Percentiles rank a stretch among this genome's conserved stretches.
Evolutionary conservation across 768 basidiomycete species (phyloP).

Genomic region (Hydnomerulius pinastri): DNA sequence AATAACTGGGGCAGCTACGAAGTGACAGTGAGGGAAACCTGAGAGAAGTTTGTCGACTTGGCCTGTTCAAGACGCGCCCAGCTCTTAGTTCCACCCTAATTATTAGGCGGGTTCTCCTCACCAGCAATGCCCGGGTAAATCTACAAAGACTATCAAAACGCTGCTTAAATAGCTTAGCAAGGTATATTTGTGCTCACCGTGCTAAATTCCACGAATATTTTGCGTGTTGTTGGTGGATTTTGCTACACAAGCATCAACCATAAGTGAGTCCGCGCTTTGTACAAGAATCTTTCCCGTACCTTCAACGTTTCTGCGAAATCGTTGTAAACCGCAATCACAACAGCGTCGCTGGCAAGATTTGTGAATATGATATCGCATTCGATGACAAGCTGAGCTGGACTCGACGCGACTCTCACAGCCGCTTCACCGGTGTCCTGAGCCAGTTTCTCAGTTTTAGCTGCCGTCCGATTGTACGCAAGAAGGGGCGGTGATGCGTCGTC

Average conservation of each 20-base stretch:
- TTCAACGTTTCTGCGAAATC: constrained; percentile 54
- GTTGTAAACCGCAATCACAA: constrained; percentile 58
- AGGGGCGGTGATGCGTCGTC: constrained; percentile 46
- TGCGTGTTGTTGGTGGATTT: constrained; percentile 44
- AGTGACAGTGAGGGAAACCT: constrained; percentile 50
- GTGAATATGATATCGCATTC: constrained; percentile 72
- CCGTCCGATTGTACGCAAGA: constrained; percentile 68
- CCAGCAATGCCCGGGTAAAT: constrained; percentile 53
- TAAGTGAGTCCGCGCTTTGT: not conserved
- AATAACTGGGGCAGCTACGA: constrained; percentile 75
- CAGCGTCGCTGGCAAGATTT: constrained; percentile 67
- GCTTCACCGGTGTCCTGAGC: constrained; percentile 50
- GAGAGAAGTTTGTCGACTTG: constrained; percentile 67
- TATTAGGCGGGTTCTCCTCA: constrained; percentile 7
- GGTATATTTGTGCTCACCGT: constrained; percentile 48
- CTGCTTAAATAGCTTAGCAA: not conserved
- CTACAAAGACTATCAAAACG: constrained; percentile 24
- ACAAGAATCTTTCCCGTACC: constrained; percentile 32
- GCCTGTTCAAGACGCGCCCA: constrained; percentile 33
- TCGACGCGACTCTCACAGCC: constrained; percentile 53
- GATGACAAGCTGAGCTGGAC: constrained; percentile 53
- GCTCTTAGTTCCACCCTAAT: not conserved
- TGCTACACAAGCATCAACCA: constrained; percentile 22
- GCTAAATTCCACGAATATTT: constrained; percentile 78
- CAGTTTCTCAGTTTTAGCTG: constrained; percentile 53